Evolutionary conservation across 2,329 filamentous ascomycete genomes (phyloP), one percentile per base, ranked within the genome.

Genomic region (Teratosphaeria gauchensis): DNA sequence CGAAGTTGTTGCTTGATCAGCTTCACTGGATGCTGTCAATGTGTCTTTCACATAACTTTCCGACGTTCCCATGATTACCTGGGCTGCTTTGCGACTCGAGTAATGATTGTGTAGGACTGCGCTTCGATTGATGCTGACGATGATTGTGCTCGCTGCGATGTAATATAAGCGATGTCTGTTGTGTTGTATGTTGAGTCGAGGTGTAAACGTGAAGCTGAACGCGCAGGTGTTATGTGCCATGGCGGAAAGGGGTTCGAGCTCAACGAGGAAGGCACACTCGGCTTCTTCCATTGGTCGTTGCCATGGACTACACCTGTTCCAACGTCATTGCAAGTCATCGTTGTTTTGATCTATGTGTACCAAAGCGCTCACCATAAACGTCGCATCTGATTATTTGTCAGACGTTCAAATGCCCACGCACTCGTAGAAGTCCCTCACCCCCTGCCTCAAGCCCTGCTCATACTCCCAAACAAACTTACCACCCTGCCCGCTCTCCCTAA

Each of bases 381-480:
- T 11, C 9, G 24, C 35, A 14, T 16, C 12, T 42, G 35, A 12
- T 42, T 24, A 28, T 4, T 16, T 24, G 42, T 48, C n/a, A 16
- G 16, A 35, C 28, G 35, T 19, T 55, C 38, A 46, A 14, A 55
- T 28, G 33, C 54, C 54, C 21, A 46, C 38, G 21, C 63, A 57
- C 54, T 69, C 63, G 55, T 73, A 71, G 51, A 79, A 78, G 56
- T 78, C 75, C 3, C 67, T 61, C 19, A 80, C 67, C 0, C 78
- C 79, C 67, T 75, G 74, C 54, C 78, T 68, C 42, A 80, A 56
- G 2, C 79, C 79, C 59, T 78, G 76, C 66, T 80, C 78, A 64
- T 75, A 81, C 65, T 80, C 75, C 78, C 79, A 80, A n/a, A 77
- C 73, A 61, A 74, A 76, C 19, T 72, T 71, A 9, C 77, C 77